Conservation (phyloP, 1,284 basidiomycete genomes). For the Neonothopanus nambi region DNA sequence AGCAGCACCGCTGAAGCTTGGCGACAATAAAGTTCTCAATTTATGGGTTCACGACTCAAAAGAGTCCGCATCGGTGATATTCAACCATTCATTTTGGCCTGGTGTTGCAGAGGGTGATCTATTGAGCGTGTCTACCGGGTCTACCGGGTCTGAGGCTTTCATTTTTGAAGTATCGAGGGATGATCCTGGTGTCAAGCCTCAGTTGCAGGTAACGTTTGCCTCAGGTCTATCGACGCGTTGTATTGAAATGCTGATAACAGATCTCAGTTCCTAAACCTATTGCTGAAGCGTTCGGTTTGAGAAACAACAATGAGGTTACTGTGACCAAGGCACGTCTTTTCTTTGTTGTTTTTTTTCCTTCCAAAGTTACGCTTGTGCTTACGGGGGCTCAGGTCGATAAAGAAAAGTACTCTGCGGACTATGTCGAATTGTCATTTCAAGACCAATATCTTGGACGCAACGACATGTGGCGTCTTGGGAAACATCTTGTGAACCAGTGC, state of each 20-base stretch:
- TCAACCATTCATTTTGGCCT: constrained; percentile 75
- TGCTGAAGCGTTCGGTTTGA: constrained; percentile 67
- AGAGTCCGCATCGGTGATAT: constrained; percentile 57
- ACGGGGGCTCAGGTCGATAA: constrained; percentile 58
- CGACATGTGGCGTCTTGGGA: constrained; percentile 89
- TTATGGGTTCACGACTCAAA: constrained; percentile 74
- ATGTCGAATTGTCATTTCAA: constrained; percentile 86
- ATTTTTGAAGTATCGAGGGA: constrained; percentile 68
- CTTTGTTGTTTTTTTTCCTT: too few relatives aligned
- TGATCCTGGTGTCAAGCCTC: constrained; percentile 57
- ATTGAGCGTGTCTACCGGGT: constrained; percentile 51
- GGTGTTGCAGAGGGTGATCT: constrained; percentile 75
- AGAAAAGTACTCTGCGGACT: constrained; percentile 67
- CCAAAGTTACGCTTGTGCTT: constrained; percentile 7
- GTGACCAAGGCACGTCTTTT: constrained; percentile 58
- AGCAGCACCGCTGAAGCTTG: constrained; percentile 49
- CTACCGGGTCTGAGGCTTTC: constrained; percentile 38
- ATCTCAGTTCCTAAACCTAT: constrained; percentile 72
- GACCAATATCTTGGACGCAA: constrained; percentile 92
- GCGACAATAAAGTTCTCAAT: constrained; percentile 62
- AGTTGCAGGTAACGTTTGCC: constrained; percentile 55
- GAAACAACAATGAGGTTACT: constrained; percentile 69
- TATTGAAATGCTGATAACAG: constrained; percentile 36
- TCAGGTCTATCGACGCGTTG: constrained; percentile 5
- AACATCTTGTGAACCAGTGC: constrained; percentile 77